These are phyloP conservation scores for Boletus speciosus DNA, from an alignment of 768 basidiomycete species.

Conservation along the genomic window DNA sequence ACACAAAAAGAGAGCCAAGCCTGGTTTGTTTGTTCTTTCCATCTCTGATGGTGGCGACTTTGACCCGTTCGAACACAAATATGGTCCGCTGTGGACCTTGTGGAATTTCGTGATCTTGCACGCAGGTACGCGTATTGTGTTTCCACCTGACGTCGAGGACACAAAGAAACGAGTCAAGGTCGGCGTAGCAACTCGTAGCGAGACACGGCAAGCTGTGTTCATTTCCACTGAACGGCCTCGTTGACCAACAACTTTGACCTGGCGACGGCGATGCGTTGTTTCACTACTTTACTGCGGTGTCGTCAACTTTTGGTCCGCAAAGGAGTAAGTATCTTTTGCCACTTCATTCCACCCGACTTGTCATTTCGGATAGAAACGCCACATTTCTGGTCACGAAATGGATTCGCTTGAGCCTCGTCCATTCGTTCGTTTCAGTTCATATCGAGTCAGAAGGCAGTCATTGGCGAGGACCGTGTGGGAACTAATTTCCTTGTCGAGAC, in stretches of 20 bases:
- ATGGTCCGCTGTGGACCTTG: too few species aligned
- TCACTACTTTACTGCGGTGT: constrained; percentile 3
- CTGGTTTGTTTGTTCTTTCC: background rate
- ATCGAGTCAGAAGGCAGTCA: constrained; percentile 1
- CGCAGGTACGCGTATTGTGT: background rate
- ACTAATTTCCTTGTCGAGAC: background rate
- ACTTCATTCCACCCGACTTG: constrained; percentile 7
- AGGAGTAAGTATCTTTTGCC: background rate
- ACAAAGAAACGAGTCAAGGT: background rate
- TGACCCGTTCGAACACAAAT: background rate
- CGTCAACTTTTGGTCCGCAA: constrained; percentile 12
- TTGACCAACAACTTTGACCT: background rate
- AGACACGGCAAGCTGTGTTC: background rate
- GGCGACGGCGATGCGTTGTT: background rate
- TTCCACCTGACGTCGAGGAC: constrained; percentile 10
- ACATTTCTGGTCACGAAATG: constrained; percentile 6
- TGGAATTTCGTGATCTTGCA: too few species aligned
- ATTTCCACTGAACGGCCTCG: background rate
- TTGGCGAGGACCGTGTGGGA: constrained; percentile 12
- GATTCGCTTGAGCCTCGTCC: background rate
- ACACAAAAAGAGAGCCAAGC: background rate
- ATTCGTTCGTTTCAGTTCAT: background rate
- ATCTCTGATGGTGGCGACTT: constrained; percentile 2
- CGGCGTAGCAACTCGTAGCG: background rate
- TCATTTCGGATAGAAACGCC: constrained; percentile 15